Base-by-base conservation (phyloP, 1,284 basidiomycete species). In the Tylopilus orsonianus region DNA sequence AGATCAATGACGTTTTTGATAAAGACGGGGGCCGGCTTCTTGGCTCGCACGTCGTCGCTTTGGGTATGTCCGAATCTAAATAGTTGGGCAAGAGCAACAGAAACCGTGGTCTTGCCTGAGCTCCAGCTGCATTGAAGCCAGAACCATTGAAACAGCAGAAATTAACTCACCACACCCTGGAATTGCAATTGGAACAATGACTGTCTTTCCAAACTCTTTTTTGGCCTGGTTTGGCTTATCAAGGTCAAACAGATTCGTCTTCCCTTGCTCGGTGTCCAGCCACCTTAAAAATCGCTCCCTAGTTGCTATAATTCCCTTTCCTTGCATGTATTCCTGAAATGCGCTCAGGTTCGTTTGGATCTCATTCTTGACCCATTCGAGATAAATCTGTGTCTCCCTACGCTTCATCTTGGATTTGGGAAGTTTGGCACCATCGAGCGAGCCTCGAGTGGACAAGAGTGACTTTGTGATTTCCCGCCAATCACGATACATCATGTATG, bases 401-500 rank as follows among this genome's bases (percentile, higher is more conserved):
- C 86, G 71, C 56, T 76, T 76, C 72, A 87, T 73, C 69, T 83
- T 88, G 41, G 70, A 69, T 64, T 79, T 80, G 3, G 83, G 77
- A n/a, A 87, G 62, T 19, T 66, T 69, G 9, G 55, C 62, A 2
- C 69, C 59, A 14, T 49, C 41, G 8, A 67, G 55, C 5, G 69
- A 48, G 35, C 59, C 61, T 19, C 64, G 64, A 37, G 61, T 50
- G 1, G 75, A 71, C 6, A 97, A 74, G 26, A 96, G 73, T 16
- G 67, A 72, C 62, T 93, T 89, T 7, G 97, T 98, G 42, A 96
- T 78, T 70, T 99, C 97, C 46, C 97, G 78, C 94, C 94, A 99
- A 65, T 97, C 92, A 42, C 97, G 85, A 70, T 98, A 98, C 84
- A 97, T 96, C 74, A 98, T 85, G 66, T 99, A 99, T 0, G 96